These are phyloP conservation scores for Lithocarpus polystachyus DNA, from an alignment of 306 rosid genomes.

Conservation along the genomic window DNA sequence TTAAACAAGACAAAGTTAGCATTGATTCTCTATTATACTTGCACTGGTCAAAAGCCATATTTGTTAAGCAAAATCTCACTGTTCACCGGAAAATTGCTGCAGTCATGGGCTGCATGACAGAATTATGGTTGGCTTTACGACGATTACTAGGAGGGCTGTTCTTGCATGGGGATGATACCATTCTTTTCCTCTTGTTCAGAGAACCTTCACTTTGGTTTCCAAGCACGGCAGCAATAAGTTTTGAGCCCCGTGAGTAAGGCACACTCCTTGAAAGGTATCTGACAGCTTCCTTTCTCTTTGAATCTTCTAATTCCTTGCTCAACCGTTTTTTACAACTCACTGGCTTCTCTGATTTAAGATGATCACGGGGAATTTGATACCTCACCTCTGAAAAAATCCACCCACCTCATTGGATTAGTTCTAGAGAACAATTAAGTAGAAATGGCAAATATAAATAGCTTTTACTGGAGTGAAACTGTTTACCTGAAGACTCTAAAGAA, in stretches of 20 bases:
- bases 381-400: slow-evolving; percentile 32
- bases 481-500: slow-evolving; percentile 49
- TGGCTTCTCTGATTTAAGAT: slow-evolving; percentile 36
- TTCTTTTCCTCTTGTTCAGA: slow-evolving; percentile 46
- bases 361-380: slow-evolving; percentile 35
- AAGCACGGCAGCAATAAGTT: slow-evolving; percentile 30
- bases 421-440: neutral
- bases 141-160: slow-evolving; percentile 28
- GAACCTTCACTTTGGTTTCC: slow-evolving; percentile 27
- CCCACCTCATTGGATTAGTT: slow-evolving; percentile 19
- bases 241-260: slow-evolving; percentile 40
- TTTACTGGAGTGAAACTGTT: neutral
- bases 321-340: slow-evolving; percentile 26
- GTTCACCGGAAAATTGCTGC: slow-evolving; percentile 37
- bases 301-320: slow-evolving; percentile 24
- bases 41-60: neutral
- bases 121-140: slow-evolving; percentile 43
- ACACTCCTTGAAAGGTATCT: slow-evolving; percentile 43
- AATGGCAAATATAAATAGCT: neutral
- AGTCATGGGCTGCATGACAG: slow-evolving; percentile 37
- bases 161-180: slow-evolving; percentile 39
- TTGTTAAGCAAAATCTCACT: slow-evolving; percentile 16
- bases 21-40: neutral
- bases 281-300: slow-evolving; percentile 43
- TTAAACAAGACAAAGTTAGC: neutral